phyloP scores from a whole-genome alignment of 2,329 filamentous ascomycete species.

The Colletotrichum sidae region DNA sequence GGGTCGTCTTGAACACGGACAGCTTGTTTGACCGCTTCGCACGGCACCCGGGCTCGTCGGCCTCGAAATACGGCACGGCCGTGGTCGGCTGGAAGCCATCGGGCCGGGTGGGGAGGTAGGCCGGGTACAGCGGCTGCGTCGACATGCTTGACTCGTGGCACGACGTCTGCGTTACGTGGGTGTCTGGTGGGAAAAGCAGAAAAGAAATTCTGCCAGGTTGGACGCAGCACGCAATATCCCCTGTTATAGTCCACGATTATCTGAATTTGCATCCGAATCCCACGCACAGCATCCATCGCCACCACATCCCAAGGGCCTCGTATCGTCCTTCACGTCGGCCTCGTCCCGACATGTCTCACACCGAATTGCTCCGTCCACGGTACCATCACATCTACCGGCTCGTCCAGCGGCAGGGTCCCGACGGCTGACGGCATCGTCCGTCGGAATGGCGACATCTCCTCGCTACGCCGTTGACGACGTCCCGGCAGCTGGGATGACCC shows the following conservation, averaged over 20 bases:
- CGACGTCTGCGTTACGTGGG: too few species aligned
- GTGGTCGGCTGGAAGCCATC: constrained; percentile 44
- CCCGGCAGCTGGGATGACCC: constrained; percentile 14
- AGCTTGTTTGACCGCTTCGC: constrained; percentile 43
- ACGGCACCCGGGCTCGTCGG: constrained; percentile 45
- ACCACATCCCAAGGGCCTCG: too few species aligned
- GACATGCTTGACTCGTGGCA: constrained; percentile 36
- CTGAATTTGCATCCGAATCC: not conserved
- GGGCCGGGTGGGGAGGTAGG: constrained; percentile 47
- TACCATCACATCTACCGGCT: rapidly evolving
- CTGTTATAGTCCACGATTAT: not conserved
- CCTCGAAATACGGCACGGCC: constrained; percentile 43
- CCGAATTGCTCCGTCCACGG: not conserved
- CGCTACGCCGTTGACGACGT: not conserved
- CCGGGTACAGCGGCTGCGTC: constrained; percentile 46
- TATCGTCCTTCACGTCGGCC: too few species aligned
- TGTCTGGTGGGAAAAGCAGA: not conserved
- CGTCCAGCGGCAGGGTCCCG: not conserved
- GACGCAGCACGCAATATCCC: constrained; percentile 8
- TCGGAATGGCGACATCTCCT: constrained; percentile 21
- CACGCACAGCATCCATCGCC: not conserved
- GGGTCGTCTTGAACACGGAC: constrained; percentile 37
- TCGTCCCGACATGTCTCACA: too few species aligned
- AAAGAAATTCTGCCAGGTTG: not conserved
- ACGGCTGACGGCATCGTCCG: constrained; percentile 13